Percentiles rank a stretch among this genome's conserved stretches.
These are phyloP conservation scores for Lantana camara DNA, from an alignment of 257 asterid genomes.

Conservation along the genomic window DNA sequence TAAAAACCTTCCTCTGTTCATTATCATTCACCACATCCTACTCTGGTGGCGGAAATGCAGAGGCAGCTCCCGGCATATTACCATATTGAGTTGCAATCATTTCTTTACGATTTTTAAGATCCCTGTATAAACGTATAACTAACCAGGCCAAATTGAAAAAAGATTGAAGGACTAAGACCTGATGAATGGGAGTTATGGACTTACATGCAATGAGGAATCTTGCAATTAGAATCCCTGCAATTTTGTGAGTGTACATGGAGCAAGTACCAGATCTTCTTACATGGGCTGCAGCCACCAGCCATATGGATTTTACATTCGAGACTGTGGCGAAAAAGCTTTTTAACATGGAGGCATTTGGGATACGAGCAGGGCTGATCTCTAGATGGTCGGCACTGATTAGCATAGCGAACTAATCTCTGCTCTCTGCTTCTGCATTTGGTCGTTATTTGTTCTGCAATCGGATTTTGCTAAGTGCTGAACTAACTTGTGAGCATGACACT, in stretches of 20 bases:
- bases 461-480: conserved; percentile 9
- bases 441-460: conserved; percentile 17
- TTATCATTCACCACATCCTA: not conserved
- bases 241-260: conserved; percentile 38
- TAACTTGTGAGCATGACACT: conserved; percentile 37
- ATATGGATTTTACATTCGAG: conserved; percentile 32
- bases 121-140: conserved; percentile 31
- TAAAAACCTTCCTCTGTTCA: not conserved
- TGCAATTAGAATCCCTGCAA: conserved; percentile 46
- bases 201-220: conserved; percentile 61
- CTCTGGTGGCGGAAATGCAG: not conserved
- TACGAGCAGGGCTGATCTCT: conserved; percentile 40
- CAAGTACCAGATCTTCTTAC: conserved; percentile 47
- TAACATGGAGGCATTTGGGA: conserved; percentile 37
- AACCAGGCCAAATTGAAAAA: not conserved
- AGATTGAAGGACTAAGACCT: not conserved
- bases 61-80: conserved; percentile 24
- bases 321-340: conserved; percentile 39
- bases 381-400: conserved; percentile 37
- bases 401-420: conserved; percentile 32
- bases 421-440: conserved; percentile 28
- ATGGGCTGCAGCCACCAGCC: conserved; percentile 42
- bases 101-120: conserved; percentile 30
- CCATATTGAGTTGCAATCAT: conserved; percentile 17
- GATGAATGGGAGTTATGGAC: conserved; percentile 20